A percentile compares a stretch with the other conserved stretches of the same genome.
phyloP scores from a whole-genome alignment of 371 early-diverging fungal species.

The Funneliformis caledonium region DNA sequence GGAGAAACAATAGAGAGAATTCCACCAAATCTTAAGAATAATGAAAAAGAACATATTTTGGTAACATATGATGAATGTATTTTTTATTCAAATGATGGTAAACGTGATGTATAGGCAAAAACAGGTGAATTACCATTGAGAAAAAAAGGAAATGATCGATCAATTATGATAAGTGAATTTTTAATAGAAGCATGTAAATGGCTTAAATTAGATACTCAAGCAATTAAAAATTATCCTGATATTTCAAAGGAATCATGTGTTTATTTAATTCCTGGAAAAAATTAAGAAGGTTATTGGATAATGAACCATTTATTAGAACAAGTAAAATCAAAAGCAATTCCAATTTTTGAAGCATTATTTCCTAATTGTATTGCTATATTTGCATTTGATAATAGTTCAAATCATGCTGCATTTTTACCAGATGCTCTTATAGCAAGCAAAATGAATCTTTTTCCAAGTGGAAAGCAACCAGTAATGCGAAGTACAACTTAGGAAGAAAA shows the following conservation, averaged over 20 bases:
- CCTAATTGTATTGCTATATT: slow-evolving; percentile 1
- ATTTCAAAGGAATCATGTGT: no score
- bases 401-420: slow-evolving; percentile 1
- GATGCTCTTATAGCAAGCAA: slow-evolving; percentile 3
- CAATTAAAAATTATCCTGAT: no score
- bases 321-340: slow-evolving; percentile 18
- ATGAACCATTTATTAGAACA: background rate
- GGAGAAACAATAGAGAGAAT: no score
- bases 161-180: no score
- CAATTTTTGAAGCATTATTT: background rate
- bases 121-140: no score
- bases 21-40: background rate
- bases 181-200: no score
- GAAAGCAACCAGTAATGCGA: slow-evolving; percentile 5
- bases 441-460: slow-evolving; percentile 6
- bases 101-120: no score
- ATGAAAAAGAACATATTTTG: no score
- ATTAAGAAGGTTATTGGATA: slow-evolving; percentile 17
- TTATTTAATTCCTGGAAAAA: background rate
- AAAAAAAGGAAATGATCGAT: no score
- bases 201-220: no score
- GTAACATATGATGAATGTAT: no score
- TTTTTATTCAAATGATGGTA: no score
- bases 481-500: background rate
- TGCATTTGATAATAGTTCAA: slow-evolving; percentile 11